phyloP scores from a whole-genome alignment of 2,329 filamentous ascomycete genomes.

The Eutypella sp. region DNA sequence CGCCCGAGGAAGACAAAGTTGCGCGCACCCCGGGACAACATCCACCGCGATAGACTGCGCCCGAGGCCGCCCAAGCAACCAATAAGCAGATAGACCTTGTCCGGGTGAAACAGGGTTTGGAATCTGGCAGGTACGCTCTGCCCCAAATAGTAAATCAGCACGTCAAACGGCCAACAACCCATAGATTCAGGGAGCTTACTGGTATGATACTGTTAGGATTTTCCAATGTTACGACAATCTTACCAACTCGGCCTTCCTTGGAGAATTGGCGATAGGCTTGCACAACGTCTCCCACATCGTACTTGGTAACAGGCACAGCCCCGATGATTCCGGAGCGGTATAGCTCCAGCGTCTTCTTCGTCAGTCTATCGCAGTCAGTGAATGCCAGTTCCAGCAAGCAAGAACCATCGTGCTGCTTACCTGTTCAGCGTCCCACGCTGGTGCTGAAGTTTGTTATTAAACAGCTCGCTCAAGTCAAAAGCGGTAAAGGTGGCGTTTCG shows the following conservation, averaged over 20 bases:
- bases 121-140: not conserved
- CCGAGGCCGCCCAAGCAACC: constrained; percentile 6
- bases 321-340: not conserved
- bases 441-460: not conserved
- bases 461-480: constrained; percentile 27
- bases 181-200: not conserved
- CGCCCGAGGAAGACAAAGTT: constrained; percentile 1
- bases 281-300: not conserved
- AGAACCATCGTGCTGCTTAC: no score
- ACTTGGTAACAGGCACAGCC: not conserved
- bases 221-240: constrained; percentile 1
- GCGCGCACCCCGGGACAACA: not conserved
- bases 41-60: constrained; percentile 1
- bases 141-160: not conserved
- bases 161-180: not conserved
- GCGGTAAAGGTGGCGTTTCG: constrained; percentile 34
- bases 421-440: no score
- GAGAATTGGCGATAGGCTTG: constrained; percentile 6
- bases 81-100: constrained; percentile 7
- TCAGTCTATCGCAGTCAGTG: not conserved
- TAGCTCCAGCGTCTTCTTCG: not conserved
- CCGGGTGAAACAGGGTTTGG: not conserved
- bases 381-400: no score
- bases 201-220: not conserved
- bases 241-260: constrained; percentile 1